A percentile compares a stretch with the other conserved stretches of the same genome.
phyloP scores from a whole-genome alignment of 164 flowering plant genomes.

The Echeveria elegans region DNA sequence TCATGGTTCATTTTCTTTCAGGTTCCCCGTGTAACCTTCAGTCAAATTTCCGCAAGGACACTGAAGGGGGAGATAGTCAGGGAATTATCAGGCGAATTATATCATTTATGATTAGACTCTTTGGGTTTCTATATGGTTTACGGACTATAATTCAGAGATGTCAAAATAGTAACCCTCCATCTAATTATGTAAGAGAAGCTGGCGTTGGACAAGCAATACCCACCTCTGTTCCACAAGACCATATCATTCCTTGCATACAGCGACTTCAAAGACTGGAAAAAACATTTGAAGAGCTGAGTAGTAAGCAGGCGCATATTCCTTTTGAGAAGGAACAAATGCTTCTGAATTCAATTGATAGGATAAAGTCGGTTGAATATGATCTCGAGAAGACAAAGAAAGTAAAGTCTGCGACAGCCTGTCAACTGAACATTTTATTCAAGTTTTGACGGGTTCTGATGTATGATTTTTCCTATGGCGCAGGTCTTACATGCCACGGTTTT shows the following conservation, averaged over 20 bases:
- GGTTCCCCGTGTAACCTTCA: conserved; percentile 20
- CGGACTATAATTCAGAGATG: conserved; percentile 25
- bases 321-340: conserved; percentile 69
- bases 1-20: no score
- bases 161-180: conserved; percentile 21
- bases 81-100: conserved; percentile 20
- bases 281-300: conserved; percentile 41
- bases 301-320: conserved; percentile 63
- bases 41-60: conserved; percentile 18
- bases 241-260: conserved; percentile 47
- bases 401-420: conserved; percentile 11
- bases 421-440: not conserved
- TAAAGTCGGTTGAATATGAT: conserved; percentile 70
- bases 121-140: conserved; percentile 18
- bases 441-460: not conserved
- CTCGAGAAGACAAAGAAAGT: conserved; percentile 85
- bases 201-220: conserved; percentile 16
- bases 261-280: conserved; percentile 76
- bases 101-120: conserved; percentile 25
- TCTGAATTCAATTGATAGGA: conserved; percentile 66
- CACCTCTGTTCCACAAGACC: conserved; percentile 28
- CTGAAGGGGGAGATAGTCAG: conserved; percentile 19
- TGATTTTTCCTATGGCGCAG: conserved; percentile 26
- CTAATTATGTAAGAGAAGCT: conserved; percentile 20
- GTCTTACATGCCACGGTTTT: conserved; percentile 55